These are phyloP conservation scores for Heracleum sosnowskyi DNA, from an alignment of 129 eudicot genomes.

Conservation along the genomic window DNA sequence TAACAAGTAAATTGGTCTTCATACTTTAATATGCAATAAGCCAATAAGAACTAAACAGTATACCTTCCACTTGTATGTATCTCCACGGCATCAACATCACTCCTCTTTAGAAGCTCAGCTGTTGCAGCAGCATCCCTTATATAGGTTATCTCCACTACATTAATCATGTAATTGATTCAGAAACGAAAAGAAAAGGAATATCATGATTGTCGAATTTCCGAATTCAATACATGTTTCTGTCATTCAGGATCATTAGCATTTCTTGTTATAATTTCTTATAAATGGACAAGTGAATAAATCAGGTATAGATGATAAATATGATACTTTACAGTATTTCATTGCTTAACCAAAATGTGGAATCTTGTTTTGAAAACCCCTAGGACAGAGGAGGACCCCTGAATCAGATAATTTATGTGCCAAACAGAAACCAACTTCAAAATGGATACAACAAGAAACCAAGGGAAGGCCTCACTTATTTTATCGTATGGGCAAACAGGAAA, in stretches of 20 bases:
- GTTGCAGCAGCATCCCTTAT: constrained; percentile 67
- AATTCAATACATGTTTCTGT: neutral
- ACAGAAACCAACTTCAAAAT: neutral
- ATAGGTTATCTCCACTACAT: constrained; percentile 50
- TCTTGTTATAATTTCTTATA: neutral
- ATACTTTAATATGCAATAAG: neutral
- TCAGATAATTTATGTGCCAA: neutral
- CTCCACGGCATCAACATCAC: constrained; percentile 87
- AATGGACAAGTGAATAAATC: neutral
- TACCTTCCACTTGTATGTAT: constrained; percentile 97
- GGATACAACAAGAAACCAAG: constrained; percentile 10
- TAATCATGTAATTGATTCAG: neutral
- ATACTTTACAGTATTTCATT: neutral
- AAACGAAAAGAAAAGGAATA: neutral
- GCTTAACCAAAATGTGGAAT: neutral
- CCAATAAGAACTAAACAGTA: neutral
- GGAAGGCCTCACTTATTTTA: constrained; percentile 61
- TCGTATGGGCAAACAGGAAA: constrained; percentile 89
- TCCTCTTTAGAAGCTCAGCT: constrained; percentile 60
- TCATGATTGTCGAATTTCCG: neutral
- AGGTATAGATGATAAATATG: neutral
- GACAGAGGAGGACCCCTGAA: neutral
- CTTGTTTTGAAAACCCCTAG: neutral
- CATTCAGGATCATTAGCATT: neutral
- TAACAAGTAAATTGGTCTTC: neutral